Base-by-base conservation (phyloP, 2,329 filamentous ascomycete species). In the Phyllachora maydis region DNA sequence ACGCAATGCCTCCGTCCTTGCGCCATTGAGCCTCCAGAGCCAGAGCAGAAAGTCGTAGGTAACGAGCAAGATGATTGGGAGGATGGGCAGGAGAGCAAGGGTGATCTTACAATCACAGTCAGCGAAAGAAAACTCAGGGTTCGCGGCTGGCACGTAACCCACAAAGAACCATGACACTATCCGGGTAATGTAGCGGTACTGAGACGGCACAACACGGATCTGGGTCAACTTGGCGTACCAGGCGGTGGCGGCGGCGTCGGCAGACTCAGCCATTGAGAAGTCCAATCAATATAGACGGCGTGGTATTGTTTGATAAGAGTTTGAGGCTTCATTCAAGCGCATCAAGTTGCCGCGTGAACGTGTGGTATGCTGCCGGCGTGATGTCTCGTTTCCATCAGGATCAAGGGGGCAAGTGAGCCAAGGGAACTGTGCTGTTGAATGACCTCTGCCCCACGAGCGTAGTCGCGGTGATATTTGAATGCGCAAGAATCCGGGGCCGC, bases 11-110 rank as follows among this genome's bases (percentile, higher is more conserved):
- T 23, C 13, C 3, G 16, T 15, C 11, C 23, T 26, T 26, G 42
- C 29, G 18, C 36, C 39, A 27, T 36, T 37, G 7, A 54, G 45
- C 32, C 61, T 51, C 50, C 55, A 65, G 19, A 58, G 30, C 59
- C 60, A 66, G 15, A 66, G 45, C 14, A 43, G 37, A 23, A 66
- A 36, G 35, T 67, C 62, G 32, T 62, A 52, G 15, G 50, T 29
- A 27, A 66, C 46, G 15, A 65, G 39, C n/a, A 49, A 37, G 15
- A 52, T 27, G 15, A 62, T 39, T 2, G 62, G 61, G 0, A 57
- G 28, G 19, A 54, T 43, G 20, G 60, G 50, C 7, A 54, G 39
- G 1, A 61, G 38, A 17, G 56, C 54, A 12, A 61, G 41, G 3
- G 42, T 42, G 24, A 53, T 41, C 54, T 59, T 17, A 19, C 11